Evolutionary conservation across 2,329 filamentous ascomycete genomes (phyloP).

Genomic region (Aspergillus hiratsukae): DNA sequence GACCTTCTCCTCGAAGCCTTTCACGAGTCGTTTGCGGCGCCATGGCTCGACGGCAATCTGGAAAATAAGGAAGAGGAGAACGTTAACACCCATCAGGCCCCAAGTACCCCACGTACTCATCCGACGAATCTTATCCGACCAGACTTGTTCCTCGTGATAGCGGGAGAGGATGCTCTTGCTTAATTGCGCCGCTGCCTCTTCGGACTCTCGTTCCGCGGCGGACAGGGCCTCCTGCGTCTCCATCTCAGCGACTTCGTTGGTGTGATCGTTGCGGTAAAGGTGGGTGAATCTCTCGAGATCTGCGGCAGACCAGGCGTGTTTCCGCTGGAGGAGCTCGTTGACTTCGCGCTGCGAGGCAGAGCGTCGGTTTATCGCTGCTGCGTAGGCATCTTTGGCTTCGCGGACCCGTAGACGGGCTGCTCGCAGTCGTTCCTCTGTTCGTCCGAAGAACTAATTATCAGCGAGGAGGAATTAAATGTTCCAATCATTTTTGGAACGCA

Average conservation of each 20-base stretch:
- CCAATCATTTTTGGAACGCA: slow-evolving; percentile 26
- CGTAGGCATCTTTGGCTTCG: slow-evolving; percentile 69
- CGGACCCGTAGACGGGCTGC: slow-evolving; percentile 61
- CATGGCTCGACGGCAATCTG: slow-evolving; percentile 92
- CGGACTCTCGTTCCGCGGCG: slow-evolving; percentile 72
- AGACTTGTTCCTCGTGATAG: slow-evolving; percentile 98
- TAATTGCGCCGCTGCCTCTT: slow-evolving; percentile 69
- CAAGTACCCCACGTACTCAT: slow-evolving; percentile 99
- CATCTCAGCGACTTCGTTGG: slow-evolving; percentile 79
- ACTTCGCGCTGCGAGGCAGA: slow-evolving; percentile 93
- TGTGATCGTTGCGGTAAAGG: slow-evolving; percentile 86
- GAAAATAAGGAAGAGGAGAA: slow-evolving; percentile 78
- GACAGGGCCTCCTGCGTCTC: slow-evolving; percentile 67
- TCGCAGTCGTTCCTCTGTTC: slow-evolving; percentile 49
- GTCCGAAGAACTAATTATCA: slow-evolving; percentile 1
- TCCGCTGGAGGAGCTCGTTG: slow-evolving; percentile 85
- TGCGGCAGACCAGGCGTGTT: slow-evolving; percentile 80
- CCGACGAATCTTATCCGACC: slow-evolving; percentile 93
- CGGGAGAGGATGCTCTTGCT: slow-evolving; percentile 80
- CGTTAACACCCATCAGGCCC: slow-evolving; percentile 95
- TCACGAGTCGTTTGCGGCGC: slow-evolving; percentile 74
- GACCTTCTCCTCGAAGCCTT: slow-evolving; percentile 75
- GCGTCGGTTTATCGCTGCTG: slow-evolving; percentile 75
- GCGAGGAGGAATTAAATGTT: neutral
- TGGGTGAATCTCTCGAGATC: slow-evolving; percentile 94